Evolutionary conservation across 164 flowering plant genomes (phyloP).

Genomic region (Liriodendron chinense): DNA sequence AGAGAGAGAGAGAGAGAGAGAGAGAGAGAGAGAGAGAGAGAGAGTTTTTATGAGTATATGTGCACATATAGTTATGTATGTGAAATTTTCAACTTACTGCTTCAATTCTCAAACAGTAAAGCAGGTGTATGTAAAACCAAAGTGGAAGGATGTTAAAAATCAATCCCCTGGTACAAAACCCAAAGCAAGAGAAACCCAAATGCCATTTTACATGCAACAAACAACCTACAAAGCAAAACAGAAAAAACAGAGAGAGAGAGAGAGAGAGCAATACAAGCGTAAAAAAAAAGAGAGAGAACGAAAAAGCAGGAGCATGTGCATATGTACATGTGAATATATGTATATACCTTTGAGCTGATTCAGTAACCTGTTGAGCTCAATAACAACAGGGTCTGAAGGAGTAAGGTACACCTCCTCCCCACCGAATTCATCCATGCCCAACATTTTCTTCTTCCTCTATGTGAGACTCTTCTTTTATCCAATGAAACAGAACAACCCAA

Average conservation of each 20-base stretch:
- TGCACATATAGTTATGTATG: too few species aligned
- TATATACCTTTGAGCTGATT: conserved; percentile 73
- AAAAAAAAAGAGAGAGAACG: background rate
- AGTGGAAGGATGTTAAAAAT: background rate
- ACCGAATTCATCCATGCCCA: conserved; percentile 32
- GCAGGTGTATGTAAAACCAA: background rate
- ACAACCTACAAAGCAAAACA: background rate
- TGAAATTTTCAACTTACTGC: background rate
- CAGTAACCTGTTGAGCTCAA: conserved; percentile 71
- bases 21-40: too few species aligned
- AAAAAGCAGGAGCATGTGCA: background rate
- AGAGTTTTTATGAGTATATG: background rate
- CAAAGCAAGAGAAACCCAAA: background rate
- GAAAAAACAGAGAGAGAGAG: background rate
- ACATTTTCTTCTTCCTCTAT: conserved; percentile 30
- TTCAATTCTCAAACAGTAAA: background rate
- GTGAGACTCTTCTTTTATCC: conserved; percentile 4
- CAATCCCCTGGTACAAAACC: background rate
- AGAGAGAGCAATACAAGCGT: background rate
- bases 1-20: background rate
- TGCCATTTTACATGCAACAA: background rate
- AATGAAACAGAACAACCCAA: conserved; percentile 11
- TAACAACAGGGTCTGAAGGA: conserved; percentile 59
- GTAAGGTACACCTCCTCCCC: conserved; percentile 31
- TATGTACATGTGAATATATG: background rate